phyloP scores from a whole-genome alignment of 2,329 filamentous ascomycete species.

The Endoconidiophora laricicola region DNA sequence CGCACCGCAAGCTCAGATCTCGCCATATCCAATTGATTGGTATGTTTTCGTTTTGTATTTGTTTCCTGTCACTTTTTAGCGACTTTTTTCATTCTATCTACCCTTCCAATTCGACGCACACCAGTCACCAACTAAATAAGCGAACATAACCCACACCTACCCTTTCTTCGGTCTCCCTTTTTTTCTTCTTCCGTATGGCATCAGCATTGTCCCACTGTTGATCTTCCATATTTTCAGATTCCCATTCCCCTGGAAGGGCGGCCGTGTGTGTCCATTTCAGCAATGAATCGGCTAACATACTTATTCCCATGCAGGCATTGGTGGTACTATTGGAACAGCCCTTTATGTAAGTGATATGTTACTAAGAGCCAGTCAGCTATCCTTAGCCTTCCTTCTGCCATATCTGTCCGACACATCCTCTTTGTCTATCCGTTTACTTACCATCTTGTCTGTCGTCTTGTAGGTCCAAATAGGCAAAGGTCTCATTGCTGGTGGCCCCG shows the following conservation, averaged over 20 bases:
- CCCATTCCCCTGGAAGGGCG: too few relatives aligned
- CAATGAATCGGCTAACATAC: background rate
- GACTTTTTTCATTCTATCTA: background rate
- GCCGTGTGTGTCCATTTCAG: too few relatives aligned
- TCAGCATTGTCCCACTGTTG: background rate
- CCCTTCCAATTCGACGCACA: background rate
- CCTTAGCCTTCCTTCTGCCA: background rate
- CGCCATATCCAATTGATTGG: conserved; percentile 40
- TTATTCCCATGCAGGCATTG: conserved; percentile 29
- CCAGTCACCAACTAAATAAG: background rate
- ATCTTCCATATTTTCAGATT: background rate
- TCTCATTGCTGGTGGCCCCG: conserved; percentile 42
- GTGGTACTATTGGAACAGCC: conserved; percentile 47
- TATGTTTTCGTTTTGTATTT: background rate
- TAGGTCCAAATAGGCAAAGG: conserved; percentile 35
- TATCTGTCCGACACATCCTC: background rate
- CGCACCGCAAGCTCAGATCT: conserved; percentile 36
- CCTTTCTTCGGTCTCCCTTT: background rate
- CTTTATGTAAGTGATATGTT: conserved; percentile 28
- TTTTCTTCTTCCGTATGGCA: background rate
- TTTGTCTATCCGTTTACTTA: conserved; percentile 13
- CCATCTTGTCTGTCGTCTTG: conserved; percentile 14
- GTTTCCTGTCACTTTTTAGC: background rate
- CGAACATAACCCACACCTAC: background rate
- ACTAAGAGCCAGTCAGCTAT: background rate